These are phyloP conservation scores for Physaria fendleri DNA, from an alignment of 345 rosid species.

Conservation along the genomic window DNA sequence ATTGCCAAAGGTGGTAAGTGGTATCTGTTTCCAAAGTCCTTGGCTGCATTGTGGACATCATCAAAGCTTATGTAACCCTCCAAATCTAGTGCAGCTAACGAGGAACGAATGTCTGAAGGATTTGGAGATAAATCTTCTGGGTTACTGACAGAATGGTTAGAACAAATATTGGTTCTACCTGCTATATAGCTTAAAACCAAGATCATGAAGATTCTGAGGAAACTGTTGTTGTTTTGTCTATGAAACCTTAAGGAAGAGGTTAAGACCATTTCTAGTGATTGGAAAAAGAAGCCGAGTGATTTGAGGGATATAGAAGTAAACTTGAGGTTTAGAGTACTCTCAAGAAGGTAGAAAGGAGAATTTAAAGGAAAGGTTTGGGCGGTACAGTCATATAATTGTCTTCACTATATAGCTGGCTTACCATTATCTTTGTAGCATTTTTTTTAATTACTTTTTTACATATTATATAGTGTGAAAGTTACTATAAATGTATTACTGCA, in stretches of 20 bases:
- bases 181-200: conserved; percentile 56
- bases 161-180: conserved; percentile 42
- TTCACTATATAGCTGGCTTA: conserved; percentile 24
- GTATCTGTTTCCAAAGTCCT: conserved; percentile 76
- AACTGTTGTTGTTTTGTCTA: conserved; percentile 37
- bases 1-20: conserved; percentile 63
- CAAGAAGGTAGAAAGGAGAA: too few species aligned
- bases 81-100: conserved; percentile 41
- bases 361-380: too few species aligned
- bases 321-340: conserved; percentile 36
- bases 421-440: conserved; percentile 26
- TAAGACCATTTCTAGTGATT: conserved; percentile 42
- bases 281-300: conserved; percentile 19
- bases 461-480: conserved; percentile 24
- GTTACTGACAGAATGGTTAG: conserved; percentile 34
- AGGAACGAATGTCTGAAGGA: conserved; percentile 29
- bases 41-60: conserved; percentile 54
- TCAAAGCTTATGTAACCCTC: conserved; percentile 61
- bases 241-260: conserved; percentile 34
- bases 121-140: conserved; percentile 25
- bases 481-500: conserved; percentile 30
- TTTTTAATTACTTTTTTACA: conserved; percentile 11
- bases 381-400: conserved; percentile 39
- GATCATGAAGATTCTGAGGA: conserved; percentile 44
- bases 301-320: conserved; percentile 20